Base-by-base conservation (phyloP, 2,329 filamentous ascomycete genomes). In the Diaporthe nobilis region DNA sequence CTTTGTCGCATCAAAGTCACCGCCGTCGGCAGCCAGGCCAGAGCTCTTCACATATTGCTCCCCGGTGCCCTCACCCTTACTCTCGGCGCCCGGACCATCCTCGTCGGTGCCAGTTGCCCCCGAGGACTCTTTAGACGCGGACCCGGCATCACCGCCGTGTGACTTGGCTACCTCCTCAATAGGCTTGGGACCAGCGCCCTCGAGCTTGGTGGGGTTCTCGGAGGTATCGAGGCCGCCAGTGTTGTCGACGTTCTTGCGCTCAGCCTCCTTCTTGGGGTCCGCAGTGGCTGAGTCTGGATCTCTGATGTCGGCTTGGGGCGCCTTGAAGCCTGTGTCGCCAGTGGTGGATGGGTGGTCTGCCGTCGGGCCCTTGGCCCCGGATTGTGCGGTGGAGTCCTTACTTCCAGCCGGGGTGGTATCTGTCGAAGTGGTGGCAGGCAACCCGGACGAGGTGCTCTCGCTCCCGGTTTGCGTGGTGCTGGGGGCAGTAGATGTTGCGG, bases 1-100 rank as follows among this genome's bases (percentile, higher is more conserved):
- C 76, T 89, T 89, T 10, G 88, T 85, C 5, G 90, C 91, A 79
- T 94, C 92, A 80, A 94, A 93, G 79, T 94, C 87, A 8, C 92
- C 92, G 0, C 92, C 92, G 53, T 94, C 92, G 22, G 91, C 90
- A 47, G 86, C 83, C 39, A 93, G 81, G 0, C 92, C 92, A 0
- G 86, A 88, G 31, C 87, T 88, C 82, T 88, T 90, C 77, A 92
- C 86, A 75, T 89, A 89, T 79, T 89, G 80, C 81, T 91, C 88
- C 9, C 90, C 90, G 0, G 88, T 91, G 1, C 87, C 88, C 77
- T 87, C 84, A 20, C 83, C 82, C 15, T 81, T 79, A 76, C 83
- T 85, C 78, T 84, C 63, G 44, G 77, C 78, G 28, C 79, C 79
- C 2, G 81, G 77, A n/a, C 76, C 78, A 34, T 81, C 77, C 37